These are phyloP conservation scores for Phialophora chinensis DNA, from an alignment of 2,329 filamentous ascomycete genomes.

Conservation along the genomic window DNA sequence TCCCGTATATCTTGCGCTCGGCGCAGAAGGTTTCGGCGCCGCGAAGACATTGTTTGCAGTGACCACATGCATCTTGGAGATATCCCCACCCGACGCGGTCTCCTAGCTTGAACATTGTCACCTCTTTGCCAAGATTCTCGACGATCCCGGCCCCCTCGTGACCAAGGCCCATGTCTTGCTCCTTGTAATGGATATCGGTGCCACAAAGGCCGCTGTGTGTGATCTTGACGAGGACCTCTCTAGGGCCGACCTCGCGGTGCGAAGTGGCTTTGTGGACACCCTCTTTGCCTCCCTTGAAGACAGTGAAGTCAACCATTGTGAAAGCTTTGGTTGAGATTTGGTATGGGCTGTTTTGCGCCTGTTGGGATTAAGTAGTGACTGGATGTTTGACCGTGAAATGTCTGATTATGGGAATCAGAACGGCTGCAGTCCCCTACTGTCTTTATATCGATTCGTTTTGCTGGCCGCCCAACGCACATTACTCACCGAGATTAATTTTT, in stretches of 20 bases:
- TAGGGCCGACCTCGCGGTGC: conserved; percentile 52
- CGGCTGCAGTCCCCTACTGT: background rate
- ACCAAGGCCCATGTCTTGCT: conserved; percentile 35
- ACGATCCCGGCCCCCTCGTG: conserved; percentile 41
- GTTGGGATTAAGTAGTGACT: background rate
- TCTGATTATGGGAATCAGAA: background rate
- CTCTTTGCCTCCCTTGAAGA: conserved; percentile 67
- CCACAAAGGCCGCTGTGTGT: conserved; percentile 72
- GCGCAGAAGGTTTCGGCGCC: conserved; percentile 20
- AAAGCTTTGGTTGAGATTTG: background rate
- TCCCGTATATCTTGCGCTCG: conserved; percentile 43
- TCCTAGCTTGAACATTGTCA: conserved; percentile 46
- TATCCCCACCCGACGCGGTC: conserved; percentile 54
- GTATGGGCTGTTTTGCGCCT: background rate
- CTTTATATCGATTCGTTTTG: background rate
- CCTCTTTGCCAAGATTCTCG: conserved; percentile 37
- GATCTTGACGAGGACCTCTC: conserved; percentile 67
- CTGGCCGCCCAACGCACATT: background rate
- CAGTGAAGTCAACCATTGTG: conserved; percentile 57
- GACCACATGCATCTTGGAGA: conserved; percentile 47
- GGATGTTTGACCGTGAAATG: background rate
- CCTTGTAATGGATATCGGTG: conserved; percentile 54
- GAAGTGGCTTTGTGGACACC: conserved; percentile 62
- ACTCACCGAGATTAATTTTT: background rate
- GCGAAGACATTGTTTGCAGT: conserved; percentile 45